Evolutionary conservation across 805 yeast genomes (phyloP).

Genomic region (Cyberlindnera mycetangii): DNA sequence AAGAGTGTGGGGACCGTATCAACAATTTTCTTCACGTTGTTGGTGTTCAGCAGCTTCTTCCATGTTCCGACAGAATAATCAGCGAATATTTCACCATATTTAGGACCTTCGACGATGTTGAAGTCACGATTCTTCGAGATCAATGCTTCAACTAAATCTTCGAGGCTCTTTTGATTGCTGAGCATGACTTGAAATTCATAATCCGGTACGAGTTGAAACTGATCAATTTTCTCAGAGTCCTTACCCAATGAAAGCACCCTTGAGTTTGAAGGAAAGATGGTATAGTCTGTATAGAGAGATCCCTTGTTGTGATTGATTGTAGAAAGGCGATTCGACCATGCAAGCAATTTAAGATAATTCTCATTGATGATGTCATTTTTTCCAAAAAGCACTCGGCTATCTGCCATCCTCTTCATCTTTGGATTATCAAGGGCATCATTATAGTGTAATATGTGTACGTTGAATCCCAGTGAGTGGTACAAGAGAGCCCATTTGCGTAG

Average conservation of each 20-base stretch:
- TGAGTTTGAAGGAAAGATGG: constrained; percentile 13
- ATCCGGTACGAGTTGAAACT: constrained; percentile 8
- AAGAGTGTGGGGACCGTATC: constrained; percentile 15
- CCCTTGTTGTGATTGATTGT: constrained; percentile 1
- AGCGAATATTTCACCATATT: constrained; percentile 15
- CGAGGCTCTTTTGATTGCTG: constrained; percentile 5
- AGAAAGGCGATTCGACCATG: constrained; percentile 15
- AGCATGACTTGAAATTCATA: constrained; percentile 20
- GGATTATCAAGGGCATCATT: constrained; percentile 19
- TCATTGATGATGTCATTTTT: constrained; percentile 18
- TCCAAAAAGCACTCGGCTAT: constrained; percentile 8
- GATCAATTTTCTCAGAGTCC: neutral
- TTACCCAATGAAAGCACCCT: neutral
- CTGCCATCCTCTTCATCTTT: constrained; percentile 8
- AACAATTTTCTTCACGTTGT: constrained; percentile 13
- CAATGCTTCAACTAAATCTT: constrained; percentile 12
- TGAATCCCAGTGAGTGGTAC: constrained; percentile 21
- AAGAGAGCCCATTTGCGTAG: constrained; percentile 17
- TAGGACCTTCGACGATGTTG: constrained; percentile 10
- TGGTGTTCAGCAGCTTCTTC: constrained; percentile 15
- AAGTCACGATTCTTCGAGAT: constrained; percentile 11
- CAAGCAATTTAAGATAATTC: constrained; percentile 21
- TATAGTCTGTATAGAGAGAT: constrained; percentile 16
- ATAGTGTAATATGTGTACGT: constrained; percentile 17
- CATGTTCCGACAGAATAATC: constrained; percentile 18